phyloP scores from a whole-genome alignment of 768 basidiomycete genomes.

The Boletus pseudopeckii region DNA sequence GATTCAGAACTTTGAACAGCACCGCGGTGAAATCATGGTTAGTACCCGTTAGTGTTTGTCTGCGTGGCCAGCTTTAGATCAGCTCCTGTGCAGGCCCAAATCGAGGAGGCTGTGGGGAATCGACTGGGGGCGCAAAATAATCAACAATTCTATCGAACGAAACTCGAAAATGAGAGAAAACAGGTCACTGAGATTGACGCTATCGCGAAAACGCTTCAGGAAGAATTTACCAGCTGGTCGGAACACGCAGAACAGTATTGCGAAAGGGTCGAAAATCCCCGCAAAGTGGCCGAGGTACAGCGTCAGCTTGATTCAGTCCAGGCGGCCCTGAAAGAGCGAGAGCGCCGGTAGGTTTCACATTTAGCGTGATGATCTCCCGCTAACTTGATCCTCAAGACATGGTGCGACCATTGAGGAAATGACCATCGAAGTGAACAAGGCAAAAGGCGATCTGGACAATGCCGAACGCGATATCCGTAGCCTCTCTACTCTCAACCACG shows the following conservation, averaged over 20 bases:
- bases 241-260: slow-evolving; percentile 62
- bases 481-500: slow-evolving; percentile 65
- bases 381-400: slow-evolving; percentile 42
- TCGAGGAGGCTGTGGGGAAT: slow-evolving; percentile 45
- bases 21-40: slow-evolving; percentile 44
- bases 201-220: slow-evolving; percentile 47
- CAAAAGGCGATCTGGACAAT: slow-evolving; percentile 53
- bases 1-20: slow-evolving; percentile 51
- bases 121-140: slow-evolving; percentile 51
- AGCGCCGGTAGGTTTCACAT: slow-evolving; percentile 46
- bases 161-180: slow-evolving; percentile 48
- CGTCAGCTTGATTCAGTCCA: slow-evolving; percentile 61
- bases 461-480: slow-evolving; percentile 62
- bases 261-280: slow-evolving; percentile 51
- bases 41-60: slow-evolving; percentile 13
- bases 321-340: slow-evolving; percentile 62
- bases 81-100: slow-evolving; percentile 39
- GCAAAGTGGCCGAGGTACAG: slow-evolving; percentile 54
- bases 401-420: slow-evolving; percentile 79
- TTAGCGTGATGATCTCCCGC: background rate
- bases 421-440: slow-evolving; percentile 64
- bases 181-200: slow-evolving; percentile 45
- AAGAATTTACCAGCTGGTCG: slow-evolving; percentile 69
- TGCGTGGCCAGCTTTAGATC: background rate
- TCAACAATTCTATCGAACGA: slow-evolving; percentile 47